A percentile compares a stretch with the other conserved stretches of the same genome.
Conservation (phyloP, 495 filamentous ascomycete species). For the Parmelia sp. region DNA sequence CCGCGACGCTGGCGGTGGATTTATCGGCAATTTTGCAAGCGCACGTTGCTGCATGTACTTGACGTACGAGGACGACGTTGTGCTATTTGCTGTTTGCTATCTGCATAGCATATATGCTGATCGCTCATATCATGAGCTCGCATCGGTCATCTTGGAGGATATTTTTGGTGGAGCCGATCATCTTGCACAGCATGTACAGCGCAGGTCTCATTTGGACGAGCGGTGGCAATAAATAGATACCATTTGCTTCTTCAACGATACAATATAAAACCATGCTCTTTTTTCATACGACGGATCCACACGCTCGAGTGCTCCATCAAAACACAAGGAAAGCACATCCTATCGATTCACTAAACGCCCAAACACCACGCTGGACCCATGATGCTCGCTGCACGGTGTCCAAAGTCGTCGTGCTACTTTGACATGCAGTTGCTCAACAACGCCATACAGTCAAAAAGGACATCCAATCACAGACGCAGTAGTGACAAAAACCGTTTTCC, state of each 20-base stretch:
- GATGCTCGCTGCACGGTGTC: neutral
- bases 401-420: neutral
- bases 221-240: neutral
- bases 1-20: constrained; percentile 11
- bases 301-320: neutral
- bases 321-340: neutral
- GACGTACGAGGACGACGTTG: neutral
- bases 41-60: neutral
- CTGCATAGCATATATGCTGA: neutral
- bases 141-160: constrained; percentile 1
- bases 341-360: neutral
- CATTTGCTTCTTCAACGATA: neutral
- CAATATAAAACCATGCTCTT: neutral
- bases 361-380: neutral
- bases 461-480: constrained; percentile 3
- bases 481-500: neutral
- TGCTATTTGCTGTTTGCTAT: neutral
- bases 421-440: neutral
- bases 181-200: constrained; percentile 1
- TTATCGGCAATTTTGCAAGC: neutral
- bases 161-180: neutral
- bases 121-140: no score
- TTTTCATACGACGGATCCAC: neutral
- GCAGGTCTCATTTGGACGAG: neutral
- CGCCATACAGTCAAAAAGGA: neutral